Base-by-base conservation (phyloP, 345 rosid species). In the Citrus cavaleriei region DNA sequence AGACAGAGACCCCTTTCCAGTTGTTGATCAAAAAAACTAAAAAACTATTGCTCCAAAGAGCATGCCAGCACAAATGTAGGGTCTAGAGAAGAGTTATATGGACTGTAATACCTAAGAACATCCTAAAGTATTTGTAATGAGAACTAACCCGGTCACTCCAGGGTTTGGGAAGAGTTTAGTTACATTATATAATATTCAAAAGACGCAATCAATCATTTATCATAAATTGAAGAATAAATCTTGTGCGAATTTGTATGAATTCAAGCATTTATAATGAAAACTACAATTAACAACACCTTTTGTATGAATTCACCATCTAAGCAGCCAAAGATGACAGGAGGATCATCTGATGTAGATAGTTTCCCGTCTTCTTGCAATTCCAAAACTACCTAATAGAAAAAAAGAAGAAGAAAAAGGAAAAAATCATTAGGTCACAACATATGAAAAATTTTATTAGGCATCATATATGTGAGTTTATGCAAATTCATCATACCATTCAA, bases 351-450 rank as follows among this genome's bases (percentile, higher is more conserved):
- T 54, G 99, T 91, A 66, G 85, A 85, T 76, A 96, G 73, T 81
- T 87, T 87, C n/a, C 97, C 90, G 81, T 91, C 95, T 58, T 87
- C 92, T 85, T 90, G 95, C 75, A 96, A 86, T 88, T 91, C 97
- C 90, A 96, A 88, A 68, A 94, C 98, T 59, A 93, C 89, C 99
- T 93, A 82, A 63, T 62, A 25, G 42, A n/a, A 32, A 32, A 32
- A 30, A 21, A 13, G 30, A 3, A 13, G 2, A 42, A 12, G 12
- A 38, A 27, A 4, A 32, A 32, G 49, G 49, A 10, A 46, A 46
- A 46, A 46, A 12, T 46, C 51, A 46, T 46, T 46, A 3, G 51
- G 18, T 13, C 18, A 3, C 51, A 46, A 46, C 16, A 46, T 13
- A 46, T 46, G 51, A 46, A 12, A 46, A 46, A 0, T 3, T 46